Conservation (phyloP, 257 asterid species). For the Scutellaria minor region DNA sequence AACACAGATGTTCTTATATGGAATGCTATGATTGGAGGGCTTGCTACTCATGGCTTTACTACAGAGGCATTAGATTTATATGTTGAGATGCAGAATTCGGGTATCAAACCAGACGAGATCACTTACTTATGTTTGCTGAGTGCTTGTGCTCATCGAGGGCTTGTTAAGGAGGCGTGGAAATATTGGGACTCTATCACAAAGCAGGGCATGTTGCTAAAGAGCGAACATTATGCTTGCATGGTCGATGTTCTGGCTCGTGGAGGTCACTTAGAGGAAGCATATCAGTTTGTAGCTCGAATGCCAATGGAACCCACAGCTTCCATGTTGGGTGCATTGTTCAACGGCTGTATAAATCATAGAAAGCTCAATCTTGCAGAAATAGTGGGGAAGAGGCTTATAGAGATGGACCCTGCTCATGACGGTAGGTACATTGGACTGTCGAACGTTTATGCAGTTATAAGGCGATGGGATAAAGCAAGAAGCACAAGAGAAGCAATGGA, state of each 20-base stretch:
- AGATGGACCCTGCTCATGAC: slow-evolving; percentile 68
- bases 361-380: slow-evolving; percentile 61
- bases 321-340: slow-evolving; percentile 68
- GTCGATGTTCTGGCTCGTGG: slow-evolving; percentile 81
- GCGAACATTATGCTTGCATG: slow-evolving; percentile 81
- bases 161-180: slow-evolving; percentile 64
- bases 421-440: slow-evolving; percentile 82
- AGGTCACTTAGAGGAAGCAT: slow-evolving; percentile 62
- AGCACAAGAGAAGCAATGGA: slow-evolving; percentile 69
- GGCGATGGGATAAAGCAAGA: slow-evolving; percentile 69
- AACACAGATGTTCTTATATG: slow-evolving; percentile 65
- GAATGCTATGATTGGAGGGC: slow-evolving; percentile 83
- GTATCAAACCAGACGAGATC: slow-evolving; percentile 66
- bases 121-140: slow-evolving; percentile 68
- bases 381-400: slow-evolving; percentile 67
- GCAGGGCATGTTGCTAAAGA: slow-evolving; percentile 58
- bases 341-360: slow-evolving; percentile 70
- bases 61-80: slow-evolving; percentile 49
- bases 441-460: slow-evolving; percentile 60
- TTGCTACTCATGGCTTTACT: slow-evolving; percentile 72
- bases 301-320: slow-evolving; percentile 66
- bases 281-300: slow-evolving; percentile 47
- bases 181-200: slow-evolving; percentile 49
- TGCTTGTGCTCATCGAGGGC: slow-evolving; percentile 83
- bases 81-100: slow-evolving; percentile 45